phyloP scores from a whole-genome alignment of 2,329 filamentous ascomycete species.

The Catunica adiposa region DNA sequence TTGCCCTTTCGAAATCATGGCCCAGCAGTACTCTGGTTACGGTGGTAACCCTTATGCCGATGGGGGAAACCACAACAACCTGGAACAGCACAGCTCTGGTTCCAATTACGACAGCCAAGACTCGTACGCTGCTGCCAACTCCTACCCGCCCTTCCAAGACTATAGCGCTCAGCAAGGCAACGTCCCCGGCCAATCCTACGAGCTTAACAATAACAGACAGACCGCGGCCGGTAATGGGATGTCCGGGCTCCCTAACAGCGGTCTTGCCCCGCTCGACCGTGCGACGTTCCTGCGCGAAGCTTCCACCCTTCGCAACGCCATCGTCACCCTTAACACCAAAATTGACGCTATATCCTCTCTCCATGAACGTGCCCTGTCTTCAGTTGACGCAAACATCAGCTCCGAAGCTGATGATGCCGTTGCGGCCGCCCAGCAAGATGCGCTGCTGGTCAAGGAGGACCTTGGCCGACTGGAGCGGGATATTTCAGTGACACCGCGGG shows the following conservation, averaged over 20 bases:
- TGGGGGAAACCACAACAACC: constrained; percentile 17
- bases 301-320: constrained; percentile 48
- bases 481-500: constrained; percentile 21
- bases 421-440: constrained; percentile 53
- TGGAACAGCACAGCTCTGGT: neutral
- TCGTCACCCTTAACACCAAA: constrained; percentile 47
- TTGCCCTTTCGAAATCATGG: neutral
- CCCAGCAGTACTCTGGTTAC: constrained; percentile 39
- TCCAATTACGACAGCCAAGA: constrained; percentile 25
- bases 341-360: constrained; percentile 51
- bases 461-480: constrained; percentile 63
- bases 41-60: constrained; percentile 44
- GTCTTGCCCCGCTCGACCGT: constrained; percentile 31
- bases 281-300: constrained; percentile 54
- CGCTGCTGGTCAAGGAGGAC: constrained; percentile 61
- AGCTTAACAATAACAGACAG: constrained; percentile 33
- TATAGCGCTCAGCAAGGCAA: constrained; percentile 1
- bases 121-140: constrained; percentile 20
- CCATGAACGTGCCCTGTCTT: constrained; percentile 55
- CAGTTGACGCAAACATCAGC: constrained; percentile 35
- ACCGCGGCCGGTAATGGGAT: too few species aligned
- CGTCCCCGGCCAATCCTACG: constrained; percentile 24
- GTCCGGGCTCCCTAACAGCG: constrained; percentile 7
- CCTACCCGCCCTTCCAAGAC: neutral
- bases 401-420: constrained; percentile 51